Percentiles rank a stretch among this genome's conserved stretches.
These are phyloP conservation scores for Apostasia shenzhenica DNA, from an alignment of 106 monocot species.

Conservation along the genomic window DNA sequence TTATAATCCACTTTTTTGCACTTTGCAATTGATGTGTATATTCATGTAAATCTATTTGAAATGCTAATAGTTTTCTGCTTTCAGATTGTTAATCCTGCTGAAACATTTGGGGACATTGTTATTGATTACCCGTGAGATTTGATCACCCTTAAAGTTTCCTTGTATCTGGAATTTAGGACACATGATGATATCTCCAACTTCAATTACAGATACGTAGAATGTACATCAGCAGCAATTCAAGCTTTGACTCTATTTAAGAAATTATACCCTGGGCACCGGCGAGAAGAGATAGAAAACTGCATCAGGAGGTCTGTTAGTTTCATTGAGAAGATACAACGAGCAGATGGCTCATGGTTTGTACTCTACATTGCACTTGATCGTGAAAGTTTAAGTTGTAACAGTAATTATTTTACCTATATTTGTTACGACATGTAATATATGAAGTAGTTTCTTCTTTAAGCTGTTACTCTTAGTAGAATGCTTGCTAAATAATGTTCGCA, in stretches of 20 bases:
- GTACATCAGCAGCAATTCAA: constrained; percentile 82
- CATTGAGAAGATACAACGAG: constrained; percentile 65
- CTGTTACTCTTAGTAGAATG: not conserved
- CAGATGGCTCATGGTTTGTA: constrained; percentile 84
- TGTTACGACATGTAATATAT: not conserved
- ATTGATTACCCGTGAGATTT: constrained; percentile 86
- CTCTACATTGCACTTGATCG: not conserved
- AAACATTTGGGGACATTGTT: constrained; percentile 91
- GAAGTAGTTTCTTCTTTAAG: not conserved
- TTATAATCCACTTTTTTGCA: too few species aligned
- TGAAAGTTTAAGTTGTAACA: not conserved
- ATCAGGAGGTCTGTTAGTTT: constrained; percentile 53
- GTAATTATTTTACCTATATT: not conserved
- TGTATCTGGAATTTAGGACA: not conserved
- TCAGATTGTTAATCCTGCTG: constrained; percentile 89
- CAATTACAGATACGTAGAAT: constrained; percentile 76
- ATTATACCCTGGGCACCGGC: constrained; percentile 73
- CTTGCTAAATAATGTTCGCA: constrained; percentile 15
- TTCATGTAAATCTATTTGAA: not conserved
- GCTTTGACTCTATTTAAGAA: constrained; percentile 65
- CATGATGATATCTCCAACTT: constrained; percentile 2
- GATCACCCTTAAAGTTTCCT: not conserved
- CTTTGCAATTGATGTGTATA: too few species aligned
- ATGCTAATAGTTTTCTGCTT: constrained; percentile 9
- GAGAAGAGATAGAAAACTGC: constrained; percentile 70